Conservation (phyloP, 345 rosid species). For the Boechera divaricarpa region DNA sequence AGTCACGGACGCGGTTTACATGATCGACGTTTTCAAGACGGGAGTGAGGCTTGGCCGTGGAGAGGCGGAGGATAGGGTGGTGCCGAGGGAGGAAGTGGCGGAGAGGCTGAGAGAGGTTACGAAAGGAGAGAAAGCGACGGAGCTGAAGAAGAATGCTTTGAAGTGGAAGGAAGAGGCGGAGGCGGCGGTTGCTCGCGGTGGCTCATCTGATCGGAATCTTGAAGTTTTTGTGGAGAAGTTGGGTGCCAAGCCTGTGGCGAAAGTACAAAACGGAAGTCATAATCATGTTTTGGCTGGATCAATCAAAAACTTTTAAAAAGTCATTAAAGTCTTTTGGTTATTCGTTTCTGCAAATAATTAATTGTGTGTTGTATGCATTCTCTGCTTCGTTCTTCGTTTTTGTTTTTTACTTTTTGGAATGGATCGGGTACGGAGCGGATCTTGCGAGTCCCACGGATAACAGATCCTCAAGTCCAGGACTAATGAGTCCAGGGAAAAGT, state of each 20-base stretch:
- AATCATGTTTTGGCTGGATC: conserved; percentile 13
- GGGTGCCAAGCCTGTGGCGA: conserved; percentile 40
- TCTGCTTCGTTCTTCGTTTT: background rate
- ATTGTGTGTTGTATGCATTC: conserved; percentile 22
- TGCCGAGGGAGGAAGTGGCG: conserved; percentile 68
- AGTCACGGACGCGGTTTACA: conserved; percentile 71
- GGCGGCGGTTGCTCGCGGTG: conserved; percentile 75
- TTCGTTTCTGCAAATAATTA: conserved; percentile 4
- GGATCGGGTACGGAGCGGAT: too few relatives aligned
- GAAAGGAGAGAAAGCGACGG: conserved; percentile 57
- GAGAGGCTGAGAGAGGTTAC: conserved; percentile 64
- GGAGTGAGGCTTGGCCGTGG: conserved; percentile 79
- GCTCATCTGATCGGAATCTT: conserved; percentile 69
- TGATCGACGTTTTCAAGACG: conserved; percentile 63
- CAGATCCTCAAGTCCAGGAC: too few relatives aligned
- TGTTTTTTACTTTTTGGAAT: background rate
- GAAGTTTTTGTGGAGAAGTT: conserved; percentile 72
- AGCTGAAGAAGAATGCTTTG: conserved; percentile 63
- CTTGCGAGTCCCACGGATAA: too few relatives aligned
- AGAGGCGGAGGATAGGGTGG: conserved; percentile 58
- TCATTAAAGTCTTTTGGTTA: background rate
- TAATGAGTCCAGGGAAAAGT: conserved; percentile 1
- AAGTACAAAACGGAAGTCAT: conserved; percentile 33
- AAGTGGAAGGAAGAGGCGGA: conserved; percentile 76
- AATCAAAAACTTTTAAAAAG: conserved; percentile 15